Percentiles rank a stretch among this genome's conserved stretches.
Conservation (phyloP, 2,329 filamentous ascomycete genomes). For the Sporothrix pseudoabietina region DNA sequence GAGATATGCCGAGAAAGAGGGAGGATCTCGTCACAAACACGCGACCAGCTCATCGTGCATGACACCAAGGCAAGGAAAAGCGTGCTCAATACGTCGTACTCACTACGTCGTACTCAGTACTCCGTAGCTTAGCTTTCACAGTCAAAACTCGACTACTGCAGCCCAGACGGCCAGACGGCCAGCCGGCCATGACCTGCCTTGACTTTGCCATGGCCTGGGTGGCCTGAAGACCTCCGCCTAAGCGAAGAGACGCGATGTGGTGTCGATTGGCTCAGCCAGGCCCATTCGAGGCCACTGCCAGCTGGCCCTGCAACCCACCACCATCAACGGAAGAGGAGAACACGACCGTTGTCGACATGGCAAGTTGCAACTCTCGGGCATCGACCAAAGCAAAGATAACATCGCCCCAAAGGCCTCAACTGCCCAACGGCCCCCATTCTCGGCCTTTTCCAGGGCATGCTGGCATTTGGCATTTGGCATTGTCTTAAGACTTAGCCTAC, state of each 20-base stretch:
- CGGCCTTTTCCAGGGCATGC: conserved; percentile 5
- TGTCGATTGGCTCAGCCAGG: background rate
- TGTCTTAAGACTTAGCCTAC: background rate
- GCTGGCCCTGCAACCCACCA: conserved; percentile 1
- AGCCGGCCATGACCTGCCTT: background rate
- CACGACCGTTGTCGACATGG: background rate
- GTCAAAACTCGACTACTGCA: background rate
- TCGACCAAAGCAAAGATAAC: background rate
- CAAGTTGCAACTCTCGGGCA: background rate
- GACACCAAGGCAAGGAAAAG: conserved; percentile 4
- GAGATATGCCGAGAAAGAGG: background rate
- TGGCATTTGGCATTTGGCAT: background rate
- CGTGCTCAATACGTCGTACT: too few species aligned
- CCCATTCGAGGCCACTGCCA: background rate
- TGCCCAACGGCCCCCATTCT: background rate
- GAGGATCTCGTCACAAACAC: background rate
- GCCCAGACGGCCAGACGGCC: background rate
- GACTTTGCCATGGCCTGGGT: background rate
- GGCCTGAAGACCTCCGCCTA: background rate
- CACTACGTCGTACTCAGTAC: too few species aligned
- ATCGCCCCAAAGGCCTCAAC: background rate
- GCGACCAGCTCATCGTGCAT: conserved; percentile 33
- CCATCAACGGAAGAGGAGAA: background rate
- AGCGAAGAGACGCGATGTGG: background rate
- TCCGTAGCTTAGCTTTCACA: background rate